Evolutionary conservation across 2,329 filamentous ascomycete genomes (phyloP).

Genomic region (Hymenoscyphus occultus): DNA sequence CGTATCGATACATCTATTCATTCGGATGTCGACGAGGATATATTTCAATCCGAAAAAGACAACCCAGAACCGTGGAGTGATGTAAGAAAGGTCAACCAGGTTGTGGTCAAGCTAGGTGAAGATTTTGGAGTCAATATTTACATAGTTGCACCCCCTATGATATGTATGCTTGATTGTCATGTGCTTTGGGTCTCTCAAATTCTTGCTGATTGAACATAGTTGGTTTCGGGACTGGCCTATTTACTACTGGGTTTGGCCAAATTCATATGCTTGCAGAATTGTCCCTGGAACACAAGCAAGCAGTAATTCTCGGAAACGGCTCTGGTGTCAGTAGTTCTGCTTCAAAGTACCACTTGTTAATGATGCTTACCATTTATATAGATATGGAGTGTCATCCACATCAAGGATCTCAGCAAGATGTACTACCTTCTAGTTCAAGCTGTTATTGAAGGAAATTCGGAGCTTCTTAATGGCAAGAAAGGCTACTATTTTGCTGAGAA

Average conservation of each 20-base stretch:
- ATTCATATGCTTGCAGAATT: conserved; percentile 38
- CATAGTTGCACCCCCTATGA: conserved; percentile 46
- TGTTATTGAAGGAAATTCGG: conserved; percentile 32
- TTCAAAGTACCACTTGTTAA: not conserved
- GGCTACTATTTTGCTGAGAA: conserved; percentile 45
- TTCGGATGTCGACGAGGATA: conserved; percentile 42
- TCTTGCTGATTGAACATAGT: conserved; percentile 20
- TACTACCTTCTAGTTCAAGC: conserved; percentile 41
- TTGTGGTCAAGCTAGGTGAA: conserved; percentile 41
- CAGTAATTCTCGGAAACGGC: conserved; percentile 39
- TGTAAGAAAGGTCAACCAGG: conserved; percentile 43
- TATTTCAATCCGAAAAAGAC: conserved; percentile 42
- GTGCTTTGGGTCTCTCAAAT: not conserved
- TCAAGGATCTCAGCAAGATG: conserved; percentile 43
- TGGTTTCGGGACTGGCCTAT: conserved; percentile 43
- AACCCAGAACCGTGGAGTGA: conserved; percentile 41
- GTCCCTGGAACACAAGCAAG: conserved; percentile 35
- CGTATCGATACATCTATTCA: conserved; percentile 38
- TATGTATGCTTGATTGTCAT: conserved; percentile 35
- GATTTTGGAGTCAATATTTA: conserved; percentile 43
- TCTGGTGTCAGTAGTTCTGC: conserved; percentile 20
- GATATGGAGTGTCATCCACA: conserved; percentile 45
- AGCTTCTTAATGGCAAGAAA: conserved; percentile 38
- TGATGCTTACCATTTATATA: conserved; percentile 7
- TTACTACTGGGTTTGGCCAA: conserved; percentile 41